Evolutionary conservation across 1,284 basidiomycete species (phyloP).

Genomic region (Malassezia brasiliensis): DNA sequence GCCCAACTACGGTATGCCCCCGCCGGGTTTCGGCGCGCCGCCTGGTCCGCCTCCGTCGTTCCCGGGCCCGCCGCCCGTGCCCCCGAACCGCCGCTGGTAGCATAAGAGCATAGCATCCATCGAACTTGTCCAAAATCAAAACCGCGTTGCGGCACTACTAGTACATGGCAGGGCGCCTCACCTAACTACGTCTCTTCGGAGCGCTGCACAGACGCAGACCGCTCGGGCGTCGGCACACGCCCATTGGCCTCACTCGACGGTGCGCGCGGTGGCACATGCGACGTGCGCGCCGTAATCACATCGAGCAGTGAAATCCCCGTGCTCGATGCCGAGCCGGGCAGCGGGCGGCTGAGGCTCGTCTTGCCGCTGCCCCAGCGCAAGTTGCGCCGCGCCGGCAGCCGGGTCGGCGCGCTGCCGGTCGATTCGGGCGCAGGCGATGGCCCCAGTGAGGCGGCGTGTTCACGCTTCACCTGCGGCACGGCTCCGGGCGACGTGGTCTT

Average conservation of each 20-base stretch:
- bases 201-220: neutral
- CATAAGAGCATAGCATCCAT: too few species aligned
- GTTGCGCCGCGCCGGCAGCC: constrained; percentile 42
- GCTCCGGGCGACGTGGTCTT: too few species aligned
- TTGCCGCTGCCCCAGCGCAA: constrained; percentile 45
- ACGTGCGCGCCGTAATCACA: neutral
- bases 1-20: constrained; percentile 6
- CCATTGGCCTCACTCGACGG: neutral
- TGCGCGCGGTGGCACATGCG: neutral
- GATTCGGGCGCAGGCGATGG: neutral
- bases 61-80: constrained; percentile 2
- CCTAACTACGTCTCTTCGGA: too few species aligned
- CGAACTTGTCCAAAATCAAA: too few species aligned
- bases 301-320: neutral
- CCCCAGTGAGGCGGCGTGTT: neutral
- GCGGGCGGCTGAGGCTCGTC: constrained; percentile 28
- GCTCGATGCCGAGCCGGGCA: constrained; percentile 6
- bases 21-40: constrained; percentile 7
- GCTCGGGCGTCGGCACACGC: neutral
- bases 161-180: neutral
- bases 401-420: constrained; percentile 10
- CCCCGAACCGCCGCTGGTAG: neutral
- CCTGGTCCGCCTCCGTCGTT: constrained; percentile 1
- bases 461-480: neutral
- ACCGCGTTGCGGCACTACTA: neutral